Conservation (phyloP, 306 rosid species). For the Crataegus laevigata region DNA sequence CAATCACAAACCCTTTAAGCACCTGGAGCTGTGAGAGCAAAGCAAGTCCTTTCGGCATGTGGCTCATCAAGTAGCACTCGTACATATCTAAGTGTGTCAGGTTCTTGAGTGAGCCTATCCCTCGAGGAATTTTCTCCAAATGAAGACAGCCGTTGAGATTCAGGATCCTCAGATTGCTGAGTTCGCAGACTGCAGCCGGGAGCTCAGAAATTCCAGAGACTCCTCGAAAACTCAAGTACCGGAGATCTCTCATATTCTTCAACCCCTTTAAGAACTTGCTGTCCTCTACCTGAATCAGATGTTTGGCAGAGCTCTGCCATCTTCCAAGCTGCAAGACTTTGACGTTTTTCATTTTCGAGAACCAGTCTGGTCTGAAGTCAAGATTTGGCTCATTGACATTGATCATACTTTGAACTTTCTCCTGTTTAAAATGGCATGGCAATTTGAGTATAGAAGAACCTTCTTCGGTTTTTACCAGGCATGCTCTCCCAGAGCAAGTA, state of each 20-base stretch:
- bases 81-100: slow-evolving; percentile 18
- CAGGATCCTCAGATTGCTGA: slow-evolving; percentile 12
- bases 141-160: slow-evolving; percentile 17
- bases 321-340: slow-evolving; percentile 15
- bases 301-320: slow-evolving; percentile 4
- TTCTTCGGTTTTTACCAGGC: neutral
- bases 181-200: slow-evolving; percentile 17
- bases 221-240: slow-evolving; percentile 15
- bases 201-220: slow-evolving; percentile 11
- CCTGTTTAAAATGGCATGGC: neutral
- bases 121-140: slow-evolving; percentile 12
- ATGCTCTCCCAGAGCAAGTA: neutral
- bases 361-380: slow-evolving; percentile 4
- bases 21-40: slow-evolving; percentile 8
- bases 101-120: slow-evolving; percentile 15
- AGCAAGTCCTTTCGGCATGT: slow-evolving; percentile 19
- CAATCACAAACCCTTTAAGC: slow-evolving; percentile 22
- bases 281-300: slow-evolving; percentile 4
- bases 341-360: slow-evolving; percentile 11
- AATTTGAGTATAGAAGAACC: slow-evolving; percentile 1
- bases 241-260: slow-evolving; percentile 12
- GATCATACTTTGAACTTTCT: neutral
- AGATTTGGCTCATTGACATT: slow-evolving; percentile 15
- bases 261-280: slow-evolving; percentile 18
- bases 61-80: slow-evolving; percentile 14